These are phyloP conservation scores for Paramecium pentaurelia DNA, from an alignment of 73 alveolate species.

Conservation along the genomic window DNA sequence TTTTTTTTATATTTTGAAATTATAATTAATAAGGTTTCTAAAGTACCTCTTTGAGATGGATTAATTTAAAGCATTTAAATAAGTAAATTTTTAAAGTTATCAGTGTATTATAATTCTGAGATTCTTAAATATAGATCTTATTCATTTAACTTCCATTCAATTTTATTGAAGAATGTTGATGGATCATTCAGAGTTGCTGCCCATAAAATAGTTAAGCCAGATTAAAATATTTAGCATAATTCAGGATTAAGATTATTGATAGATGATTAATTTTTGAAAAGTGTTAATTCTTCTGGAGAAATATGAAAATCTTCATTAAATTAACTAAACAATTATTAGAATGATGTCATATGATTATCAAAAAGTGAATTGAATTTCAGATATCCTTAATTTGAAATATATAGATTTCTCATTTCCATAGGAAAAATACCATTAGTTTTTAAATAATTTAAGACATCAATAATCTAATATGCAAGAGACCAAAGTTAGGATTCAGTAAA, in stretches of 20 bases:
- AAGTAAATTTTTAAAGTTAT: background rate
- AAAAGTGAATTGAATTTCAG: background rate
- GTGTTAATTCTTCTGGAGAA: slow-evolving; percentile 26
- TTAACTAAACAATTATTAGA: background rate
- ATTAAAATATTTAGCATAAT: background rate
- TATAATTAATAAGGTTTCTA: background rate
- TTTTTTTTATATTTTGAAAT: background rate
- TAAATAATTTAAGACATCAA: background rate
- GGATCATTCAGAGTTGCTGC: slow-evolving; percentile 34
- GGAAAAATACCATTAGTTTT: background rate
- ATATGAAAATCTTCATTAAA: background rate
- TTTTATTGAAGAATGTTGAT: background rate
- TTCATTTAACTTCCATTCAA: background rate
- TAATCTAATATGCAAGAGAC: background rate
- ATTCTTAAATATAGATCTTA: background rate
- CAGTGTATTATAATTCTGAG: background rate
- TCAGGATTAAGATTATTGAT: background rate
- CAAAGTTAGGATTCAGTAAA: background rate
- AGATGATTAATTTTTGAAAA: background rate
- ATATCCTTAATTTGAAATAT: background rate
- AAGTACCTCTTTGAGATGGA: background rate
- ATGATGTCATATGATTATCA: background rate
- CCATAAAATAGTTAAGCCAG: background rate
- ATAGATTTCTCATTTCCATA: background rate
- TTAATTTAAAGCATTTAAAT: background rate